phyloP scores from a whole-genome alignment of 306 rosid species.

The Quercus bicolor region DNA sequence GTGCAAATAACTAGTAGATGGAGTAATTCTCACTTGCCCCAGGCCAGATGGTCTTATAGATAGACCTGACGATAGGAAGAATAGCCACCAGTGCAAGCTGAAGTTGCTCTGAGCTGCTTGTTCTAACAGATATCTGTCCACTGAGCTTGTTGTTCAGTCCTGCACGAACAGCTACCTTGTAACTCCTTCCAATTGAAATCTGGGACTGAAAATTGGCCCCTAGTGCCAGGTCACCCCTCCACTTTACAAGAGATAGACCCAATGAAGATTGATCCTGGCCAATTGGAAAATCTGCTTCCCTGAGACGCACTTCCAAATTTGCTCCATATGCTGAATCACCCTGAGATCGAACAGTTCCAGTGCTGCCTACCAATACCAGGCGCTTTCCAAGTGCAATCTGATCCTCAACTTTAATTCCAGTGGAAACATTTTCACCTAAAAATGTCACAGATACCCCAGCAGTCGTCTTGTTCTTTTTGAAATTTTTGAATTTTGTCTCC shows the following conservation, averaged over 20 bases:
- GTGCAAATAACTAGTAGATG: constrained; percentile 47
- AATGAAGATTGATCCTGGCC: constrained; percentile 94
- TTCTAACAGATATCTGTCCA: constrained; percentile 80
- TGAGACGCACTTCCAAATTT: constrained; percentile 80
- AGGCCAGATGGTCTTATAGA: constrained; percentile 68
- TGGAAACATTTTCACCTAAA: constrained; percentile 79
- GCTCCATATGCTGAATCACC: constrained; percentile 87
- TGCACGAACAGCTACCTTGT: constrained; percentile 86
- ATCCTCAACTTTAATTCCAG: constrained; percentile 91
- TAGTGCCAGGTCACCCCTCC: constrained; percentile 87
- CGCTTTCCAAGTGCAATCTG: constrained; percentile 89
- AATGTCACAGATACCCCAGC: constrained; percentile 86
- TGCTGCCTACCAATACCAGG: constrained; percentile 70
- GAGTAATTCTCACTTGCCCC: constrained; percentile 72
- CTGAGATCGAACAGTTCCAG: constrained; percentile 81
- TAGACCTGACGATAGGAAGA: constrained; percentile 67
- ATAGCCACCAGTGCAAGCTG: constrained; percentile 84
- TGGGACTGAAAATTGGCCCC: constrained; percentile 89
- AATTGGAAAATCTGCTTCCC: constrained; percentile 95
- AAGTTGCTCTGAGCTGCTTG: constrained; percentile 96
- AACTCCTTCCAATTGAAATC: constrained; percentile 77
- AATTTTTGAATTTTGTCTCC: constrained; percentile 77
- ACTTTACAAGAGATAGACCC: constrained; percentile 86
- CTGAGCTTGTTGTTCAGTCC: constrained; percentile 95
- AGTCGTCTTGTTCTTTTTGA: constrained; percentile 76